Evolutionary conservation across 352 stramenopile species (phyloP).

Genomic region (Plasmopara muralis): DNA sequence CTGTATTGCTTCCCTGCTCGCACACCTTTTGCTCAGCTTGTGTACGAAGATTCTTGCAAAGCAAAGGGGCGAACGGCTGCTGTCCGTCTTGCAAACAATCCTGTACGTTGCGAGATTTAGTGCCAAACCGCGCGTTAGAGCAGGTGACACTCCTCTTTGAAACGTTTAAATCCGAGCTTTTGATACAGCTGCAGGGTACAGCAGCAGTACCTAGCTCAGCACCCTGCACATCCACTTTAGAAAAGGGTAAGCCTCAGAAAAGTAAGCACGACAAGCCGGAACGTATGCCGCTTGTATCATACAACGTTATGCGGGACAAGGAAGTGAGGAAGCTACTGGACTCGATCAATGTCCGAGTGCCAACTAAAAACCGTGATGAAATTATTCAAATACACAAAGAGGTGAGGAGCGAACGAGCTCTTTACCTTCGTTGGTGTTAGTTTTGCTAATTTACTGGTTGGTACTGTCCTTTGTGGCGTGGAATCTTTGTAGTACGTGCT

Average conservation of each 20-base stretch:
- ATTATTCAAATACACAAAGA: constrained; percentile 88
- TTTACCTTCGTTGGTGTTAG: constrained; percentile 1
- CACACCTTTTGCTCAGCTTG: constrained; percentile 84
- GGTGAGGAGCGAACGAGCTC: constrained; percentile 25
- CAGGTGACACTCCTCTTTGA: constrained; percentile 65
- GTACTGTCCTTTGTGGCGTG: constrained; percentile 3
- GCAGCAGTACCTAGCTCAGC: constrained; percentile 4
- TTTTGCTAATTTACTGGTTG: constrained; percentile 3
- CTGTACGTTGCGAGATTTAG: constrained; percentile 47
- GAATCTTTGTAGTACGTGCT: constrained; percentile 52
- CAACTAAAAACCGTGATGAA: constrained; percentile 68
- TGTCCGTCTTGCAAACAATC: constrained; percentile 78
- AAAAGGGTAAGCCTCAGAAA: constrained; percentile 19
- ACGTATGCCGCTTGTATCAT: constrained; percentile 69
- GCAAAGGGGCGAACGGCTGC: constrained; percentile 53
- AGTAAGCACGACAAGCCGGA: constrained; percentile 33
- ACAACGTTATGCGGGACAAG: constrained; percentile 84
- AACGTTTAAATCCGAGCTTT: constrained; percentile 57
- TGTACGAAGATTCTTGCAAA: constrained; percentile 73
- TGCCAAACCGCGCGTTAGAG: constrained; percentile 69
- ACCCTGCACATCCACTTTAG: constrained; percentile 18
- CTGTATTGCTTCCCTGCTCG: constrained; percentile 68
- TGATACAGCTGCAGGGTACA: constrained; percentile 30
- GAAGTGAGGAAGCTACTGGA: constrained; percentile 71
- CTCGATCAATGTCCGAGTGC: constrained; percentile 47